These are phyloP conservation scores for Puya raimondii DNA, from an alignment of 176 grass and related monocot genomes.

Conservation along the genomic window DNA sequence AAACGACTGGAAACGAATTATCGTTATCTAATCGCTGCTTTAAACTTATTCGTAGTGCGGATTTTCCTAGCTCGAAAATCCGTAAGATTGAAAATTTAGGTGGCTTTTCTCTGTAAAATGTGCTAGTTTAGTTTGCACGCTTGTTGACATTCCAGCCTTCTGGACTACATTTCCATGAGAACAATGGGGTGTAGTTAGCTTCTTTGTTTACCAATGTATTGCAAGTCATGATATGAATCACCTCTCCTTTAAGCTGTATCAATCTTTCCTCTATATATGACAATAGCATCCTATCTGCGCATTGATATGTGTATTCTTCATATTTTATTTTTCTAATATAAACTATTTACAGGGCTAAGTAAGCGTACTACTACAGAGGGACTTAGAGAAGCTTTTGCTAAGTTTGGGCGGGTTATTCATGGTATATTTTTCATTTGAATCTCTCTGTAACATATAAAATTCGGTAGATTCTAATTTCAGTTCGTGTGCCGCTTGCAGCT, in stretches of 20 bases:
- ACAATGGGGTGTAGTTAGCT: no score
- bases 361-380: constrained; percentile 82
- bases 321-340: neutral
- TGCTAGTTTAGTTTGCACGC: no score
- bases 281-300: neutral
- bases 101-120: no score
- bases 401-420: constrained; percentile 75
- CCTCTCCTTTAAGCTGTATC: neutral
- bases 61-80: no score
- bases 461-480: constrained; percentile 14
- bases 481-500: constrained; percentile 40
- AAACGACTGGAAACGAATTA: no score
- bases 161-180: no score
- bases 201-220: no score
- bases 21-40: no score
- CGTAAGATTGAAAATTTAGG: no score
- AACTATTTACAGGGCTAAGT: constrained; percentile 53
- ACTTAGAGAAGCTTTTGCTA: constrained; percentile 65
- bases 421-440: constrained; percentile 37
- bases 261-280: neutral
- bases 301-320: neutral
- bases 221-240: no score
- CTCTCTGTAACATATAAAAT: neutral
- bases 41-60: no score
- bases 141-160: no score